Conservation (phyloP, 768 basidiomycete species). For the Lactifluus echinatus region DNA sequence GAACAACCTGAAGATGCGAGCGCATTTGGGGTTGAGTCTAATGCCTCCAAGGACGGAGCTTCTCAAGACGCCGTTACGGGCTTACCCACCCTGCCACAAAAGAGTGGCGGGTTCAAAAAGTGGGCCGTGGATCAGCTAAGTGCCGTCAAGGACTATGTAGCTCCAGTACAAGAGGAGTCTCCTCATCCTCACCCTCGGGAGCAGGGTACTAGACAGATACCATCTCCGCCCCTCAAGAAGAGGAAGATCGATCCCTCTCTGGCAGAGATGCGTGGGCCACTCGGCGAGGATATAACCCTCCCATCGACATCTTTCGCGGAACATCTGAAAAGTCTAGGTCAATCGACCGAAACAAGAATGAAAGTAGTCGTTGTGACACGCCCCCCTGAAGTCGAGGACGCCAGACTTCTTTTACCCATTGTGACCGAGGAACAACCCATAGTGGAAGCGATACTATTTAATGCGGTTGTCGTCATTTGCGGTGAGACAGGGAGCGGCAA, state of each 20-base stretch:
- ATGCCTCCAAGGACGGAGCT: slow-evolving; percentile 21
- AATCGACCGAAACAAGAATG: slow-evolving; percentile 8
- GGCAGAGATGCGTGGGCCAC: slow-evolving; percentile 62
- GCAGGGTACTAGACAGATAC: neutral
- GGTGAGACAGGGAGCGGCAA: slow-evolving; percentile 98
- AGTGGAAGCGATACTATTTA: slow-evolving; percentile 82
- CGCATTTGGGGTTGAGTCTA: slow-evolving; percentile 10
- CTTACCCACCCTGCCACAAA: slow-evolving; percentile 29
- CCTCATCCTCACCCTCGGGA: neutral
- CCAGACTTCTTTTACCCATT: slow-evolving; percentile 76
- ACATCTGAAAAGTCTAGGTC: slow-evolving; percentile 29
- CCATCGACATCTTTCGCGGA: slow-evolving; percentile 61
- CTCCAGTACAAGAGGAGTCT: slow-evolving; percentile 19
- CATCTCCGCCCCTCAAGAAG: slow-evolving; percentile 35
- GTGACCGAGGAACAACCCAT: slow-evolving; percentile 90
- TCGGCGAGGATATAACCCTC: slow-evolving; percentile 62
- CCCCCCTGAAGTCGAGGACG: slow-evolving; percentile 62
- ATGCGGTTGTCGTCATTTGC: slow-evolving; percentile 80
- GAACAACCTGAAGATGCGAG: slow-evolving; percentile 16
- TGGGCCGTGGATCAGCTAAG: slow-evolving; percentile 83
- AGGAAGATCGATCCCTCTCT: slow-evolving; percentile 33
- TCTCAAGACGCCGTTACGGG: slow-evolving; percentile 20
- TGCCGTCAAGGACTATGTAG: slow-evolving; percentile 35
- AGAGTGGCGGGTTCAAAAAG: slow-evolving; percentile 62
- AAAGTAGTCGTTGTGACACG: slow-evolving; percentile 52